A percentile compares a stretch with the other conserved stretches of the same genome.
Conservation (phyloP, 1,284 basidiomycete species). For the Naganishia cerealis region DNA sequence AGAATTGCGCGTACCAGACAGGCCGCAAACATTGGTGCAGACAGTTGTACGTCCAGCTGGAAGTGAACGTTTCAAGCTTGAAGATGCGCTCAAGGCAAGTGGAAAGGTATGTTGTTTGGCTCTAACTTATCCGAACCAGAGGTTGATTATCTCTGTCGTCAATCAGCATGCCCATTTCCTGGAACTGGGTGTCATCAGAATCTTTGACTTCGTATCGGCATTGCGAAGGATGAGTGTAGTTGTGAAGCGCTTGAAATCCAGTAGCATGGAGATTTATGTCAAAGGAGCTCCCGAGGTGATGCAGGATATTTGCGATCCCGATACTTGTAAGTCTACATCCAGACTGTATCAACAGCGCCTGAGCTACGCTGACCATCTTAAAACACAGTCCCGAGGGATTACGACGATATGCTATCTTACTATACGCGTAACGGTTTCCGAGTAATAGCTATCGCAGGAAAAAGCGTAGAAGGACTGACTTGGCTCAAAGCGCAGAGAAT, state of each 20-base stretch:
- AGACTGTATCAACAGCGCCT: background rate
- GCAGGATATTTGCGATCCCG: slow-evolving; percentile 86
- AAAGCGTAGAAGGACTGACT: slow-evolving; percentile 86
- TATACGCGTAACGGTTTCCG: slow-evolving; percentile 97
- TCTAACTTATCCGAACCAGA: background rate
- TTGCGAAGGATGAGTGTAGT: slow-evolving; percentile 96
- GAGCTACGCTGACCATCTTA: background rate
- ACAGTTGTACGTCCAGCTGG: slow-evolving; percentile 95
- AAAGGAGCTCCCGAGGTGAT: slow-evolving; percentile 99
- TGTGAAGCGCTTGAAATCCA: slow-evolving; percentile 90
- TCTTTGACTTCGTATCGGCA: slow-evolving; percentile 93
- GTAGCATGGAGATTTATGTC: slow-evolving; percentile 95
- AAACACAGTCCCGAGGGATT: slow-evolving; percentile 82
- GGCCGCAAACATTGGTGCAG: slow-evolving; percentile 89
- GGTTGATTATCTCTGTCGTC: slow-evolving; percentile 10
- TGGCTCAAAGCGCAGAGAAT: slow-evolving; percentile 98
- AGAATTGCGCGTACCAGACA: slow-evolving; percentile 57
- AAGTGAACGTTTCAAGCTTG: slow-evolving; percentile 79
- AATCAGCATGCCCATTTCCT: slow-evolving; percentile 88
- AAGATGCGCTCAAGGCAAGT: slow-evolving; percentile 83
- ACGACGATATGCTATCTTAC: slow-evolving; percentile 92
- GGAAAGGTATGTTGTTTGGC: slow-evolving; percentile 61
- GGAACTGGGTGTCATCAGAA: slow-evolving; percentile 91
- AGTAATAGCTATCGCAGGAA: slow-evolving; percentile 97
- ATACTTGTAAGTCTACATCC: slow-evolving; percentile 66